Base-by-base conservation (phyloP, 148 eudicot species). In the Rhododendron kiyosumense region DNA sequence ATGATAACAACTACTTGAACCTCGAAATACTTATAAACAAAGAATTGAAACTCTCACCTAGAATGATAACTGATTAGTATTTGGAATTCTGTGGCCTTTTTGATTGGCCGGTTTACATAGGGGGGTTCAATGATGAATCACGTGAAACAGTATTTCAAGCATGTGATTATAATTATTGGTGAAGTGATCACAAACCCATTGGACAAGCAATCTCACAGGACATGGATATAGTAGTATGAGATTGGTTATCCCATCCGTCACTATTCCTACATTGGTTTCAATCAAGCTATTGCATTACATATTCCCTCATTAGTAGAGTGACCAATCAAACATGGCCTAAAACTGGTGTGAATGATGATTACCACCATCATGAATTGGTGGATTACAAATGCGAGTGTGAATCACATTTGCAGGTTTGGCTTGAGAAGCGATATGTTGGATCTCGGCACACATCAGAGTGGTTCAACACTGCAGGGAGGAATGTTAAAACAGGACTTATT, bases 381-480 rank as follows among this genome's bases (percentile, higher is more conserved):
- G 28, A 79, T 49, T 13, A 49, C 59, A 48, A 49, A 22, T 79
- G 51, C 59, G 15, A 79, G 8, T 0, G 6, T 49, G 22, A 13
- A 10, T 81, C 7, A n/a, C 84, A n/a, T 84, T 41, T 57, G 3
- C 85, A 96, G 98, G 98, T 96, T 76, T 95, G 99, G 99, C 84
- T 96, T 41, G 99, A 96, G 91, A 96, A 95, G 88, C 89, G 98
- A 84, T 96, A 95, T 46, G 98, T 95, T 26, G 99, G 99, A 10
- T 92, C 97, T 0, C 87, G 86, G 13, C 98, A 95, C 85, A 96
- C 99, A 13, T 96, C 99, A 24, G 99, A 96, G 85, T 96, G 99
- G 99, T 95, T 96, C 85, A 96, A 95, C 78, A 96, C 99, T 34
- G 98, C 99, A n/a, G 99, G 99, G n/a, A 91, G 98, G 86, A 93